Base-by-base conservation (phyloP, 1,284 basidiomycete genomes). In the Apiotrichum montevideense region DNA sequence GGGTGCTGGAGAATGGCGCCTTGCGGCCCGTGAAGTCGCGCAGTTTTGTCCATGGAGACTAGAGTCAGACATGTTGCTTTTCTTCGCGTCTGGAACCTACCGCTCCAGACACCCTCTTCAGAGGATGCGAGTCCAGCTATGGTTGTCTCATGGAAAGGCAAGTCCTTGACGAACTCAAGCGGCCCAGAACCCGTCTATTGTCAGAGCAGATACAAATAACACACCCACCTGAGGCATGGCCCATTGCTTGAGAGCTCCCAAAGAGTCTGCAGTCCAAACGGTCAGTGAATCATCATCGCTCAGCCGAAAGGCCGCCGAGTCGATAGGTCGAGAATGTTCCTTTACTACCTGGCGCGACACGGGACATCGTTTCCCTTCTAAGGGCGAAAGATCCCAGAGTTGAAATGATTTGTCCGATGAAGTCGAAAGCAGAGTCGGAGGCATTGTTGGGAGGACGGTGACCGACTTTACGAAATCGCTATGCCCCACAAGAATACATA, bases 401-500 rank as follows among this genome's bases (percentile, higher is more conserved):
- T 91, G 84, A 46, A 94, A 80, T 13, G 86, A 84, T 66, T 93
- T 92, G 75, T 98, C 95, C 6, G 94, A 96, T 29, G 91, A 86
- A 14, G 88, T 88, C 0, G 93, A 94, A 7, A 94, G 79, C 33
- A 98, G 76, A 13, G 93, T 74, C 4, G 80, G 78, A 0, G 66
- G 64, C 4, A 42, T 34, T 1, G 80, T 76, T 1, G 87, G 83
- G 13, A 93, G 76, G 34, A 88, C 83, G 43, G 85, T 80, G 33
- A 95, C 77, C 35, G 82, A 80, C 77, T 95, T 96, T 58, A 96
- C 82, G 66, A 96, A 96, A 74, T 96, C 92, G 0, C 81, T 79
- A 68, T 96, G 92, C 0, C 85, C 88, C n/a, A 80, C 75, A 0
- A 86, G 87, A 0, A 86, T 84, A 0, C 83, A 86, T n/a, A 91